Evolutionary conservation across 768 basidiomycete species (phyloP), one percentile per base, ranked within the genome.

Genomic region (Boletus barrowsii): DNA sequence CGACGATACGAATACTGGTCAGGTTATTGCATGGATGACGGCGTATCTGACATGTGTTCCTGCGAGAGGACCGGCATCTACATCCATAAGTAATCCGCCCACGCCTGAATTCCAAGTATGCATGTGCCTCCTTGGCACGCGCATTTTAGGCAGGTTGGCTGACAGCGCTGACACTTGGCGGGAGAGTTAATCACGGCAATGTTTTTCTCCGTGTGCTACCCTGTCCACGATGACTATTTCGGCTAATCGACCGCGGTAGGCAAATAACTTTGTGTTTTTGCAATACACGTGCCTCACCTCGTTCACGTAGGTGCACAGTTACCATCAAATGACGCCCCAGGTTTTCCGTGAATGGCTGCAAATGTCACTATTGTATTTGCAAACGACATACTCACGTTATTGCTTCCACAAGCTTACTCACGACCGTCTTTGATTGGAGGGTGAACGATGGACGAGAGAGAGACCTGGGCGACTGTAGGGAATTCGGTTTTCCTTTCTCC

Each of bases 1-100:
- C 52, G 35, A 51, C 22, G 42, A 22, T 29, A 40, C 45, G 35
- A 50, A 5, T 60, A 58, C 66, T 58, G 51, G 5, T 36, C 33
- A 26, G 26, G 48, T 17, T 39, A 60, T 47, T 39, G 50, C 30
- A n/a, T 32, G 22, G 17, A 53, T 50, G 40, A 15, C 29, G 20
- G n/a, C 17, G n/a, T 22, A 44, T 37, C 2, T 46, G 52, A 24
- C 26, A 14, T 15, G 37, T 18, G 26, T 56, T 41, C 32, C 35
- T 37, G 49, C 42, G 29, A n/a, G 14, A 24, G 17, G 32, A n/a
- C 14, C 37, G 5, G n/a, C n/a, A 18, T 15, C 11, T 39, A 9
- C 15, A 24, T 29, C 11, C n/a, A 33, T 42, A 9, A 22, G 22
- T 22, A 22, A 29, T 47, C 55, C 33, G n/a, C n/a, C 40, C 48